Evolutionary conservation across 2,329 filamentous ascomycete genomes (phyloP).

Genomic region (Claviceps sp.): DNA sequence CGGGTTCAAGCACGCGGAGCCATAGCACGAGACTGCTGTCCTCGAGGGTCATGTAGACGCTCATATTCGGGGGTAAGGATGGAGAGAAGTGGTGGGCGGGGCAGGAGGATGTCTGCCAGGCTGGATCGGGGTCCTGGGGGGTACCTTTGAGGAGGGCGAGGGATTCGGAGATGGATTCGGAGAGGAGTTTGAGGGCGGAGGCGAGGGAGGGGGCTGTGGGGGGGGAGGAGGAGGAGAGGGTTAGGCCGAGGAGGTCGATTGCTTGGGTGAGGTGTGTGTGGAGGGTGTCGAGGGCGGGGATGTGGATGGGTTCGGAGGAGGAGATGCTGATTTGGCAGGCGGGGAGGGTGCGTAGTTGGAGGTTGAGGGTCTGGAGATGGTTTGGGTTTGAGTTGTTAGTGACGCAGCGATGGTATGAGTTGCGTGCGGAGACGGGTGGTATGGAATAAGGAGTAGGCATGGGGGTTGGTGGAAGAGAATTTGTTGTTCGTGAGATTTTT

Average conservation of each 20-base stretch:
- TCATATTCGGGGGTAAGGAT: slow-evolving; percentile 46
- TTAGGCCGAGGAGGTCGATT: slow-evolving; percentile 69
- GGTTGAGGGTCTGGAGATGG: slow-evolving; percentile 51
- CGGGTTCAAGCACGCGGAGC: slow-evolving; percentile 57
- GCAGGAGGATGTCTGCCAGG: slow-evolving; percentile 32
- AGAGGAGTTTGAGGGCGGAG: slow-evolving; percentile 41
- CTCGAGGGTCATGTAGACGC: slow-evolving; percentile 57
- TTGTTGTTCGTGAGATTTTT: not conserved
- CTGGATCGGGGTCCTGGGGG: slow-evolving; percentile 22
- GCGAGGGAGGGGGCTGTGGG: slow-evolving; percentile 42
- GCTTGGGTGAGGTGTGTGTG: slow-evolving; percentile 70
- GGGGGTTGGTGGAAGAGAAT: not conserved
- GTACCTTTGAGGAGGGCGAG: slow-evolving; percentile 43
- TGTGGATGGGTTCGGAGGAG: slow-evolving; percentile 37
- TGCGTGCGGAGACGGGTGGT: too few species aligned
- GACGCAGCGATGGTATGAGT: too few species aligned
- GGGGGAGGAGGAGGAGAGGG: slow-evolving; percentile 44
- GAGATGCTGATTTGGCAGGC: slow-evolving; percentile 35
- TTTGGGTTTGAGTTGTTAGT: too few species aligned
- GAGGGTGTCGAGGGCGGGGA: slow-evolving; percentile 59
- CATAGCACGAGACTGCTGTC: slow-evolving; percentile 59
- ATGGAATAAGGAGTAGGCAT: too few species aligned
- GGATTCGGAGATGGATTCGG: slow-evolving; percentile 39
- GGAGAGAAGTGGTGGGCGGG: slow-evolving; percentile 30
- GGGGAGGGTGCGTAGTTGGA: slow-evolving; percentile 59